A percentile compares a stretch with the other conserved stretches of the same genome.
phyloP scores from a whole-genome alignment of 495 filamentous ascomycete genomes.

The Pyronema domesticum region DNA sequence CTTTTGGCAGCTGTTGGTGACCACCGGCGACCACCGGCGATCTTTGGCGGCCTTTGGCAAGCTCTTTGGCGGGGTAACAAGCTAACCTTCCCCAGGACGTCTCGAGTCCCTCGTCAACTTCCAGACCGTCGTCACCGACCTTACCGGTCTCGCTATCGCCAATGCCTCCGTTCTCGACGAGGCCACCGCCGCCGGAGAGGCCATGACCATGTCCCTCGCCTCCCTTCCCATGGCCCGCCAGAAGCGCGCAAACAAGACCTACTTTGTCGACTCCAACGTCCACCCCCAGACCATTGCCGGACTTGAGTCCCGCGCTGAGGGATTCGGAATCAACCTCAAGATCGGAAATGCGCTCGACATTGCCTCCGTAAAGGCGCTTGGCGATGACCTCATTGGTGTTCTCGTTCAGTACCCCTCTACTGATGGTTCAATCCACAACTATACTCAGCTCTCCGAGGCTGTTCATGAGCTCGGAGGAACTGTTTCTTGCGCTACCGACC shows the following conservation, averaged over 20 bases:
- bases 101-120: slow-evolving; percentile 92
- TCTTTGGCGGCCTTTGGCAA: neutral
- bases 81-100: slow-evolving; percentile 31
- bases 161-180: slow-evolving; percentile 94
- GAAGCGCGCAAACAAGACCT: slow-evolving; percentile 61
- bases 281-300: slow-evolving; percentile 86
- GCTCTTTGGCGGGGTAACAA: neutral
- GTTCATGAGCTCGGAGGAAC: slow-evolving; percentile 67
- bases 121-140: slow-evolving; percentile 81
- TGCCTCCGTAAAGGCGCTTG: slow-evolving; percentile 44
- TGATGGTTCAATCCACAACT: slow-evolving; percentile 63
- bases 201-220: slow-evolving; percentile 87
- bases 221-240: slow-evolving; percentile 51
- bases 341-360: slow-evolving; percentile 48
- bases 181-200: slow-evolving; percentile 85
- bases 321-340: slow-evolving; percentile 71
- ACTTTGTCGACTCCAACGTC: slow-evolving; percentile 62
- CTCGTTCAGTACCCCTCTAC: slow-evolving; percentile 92
- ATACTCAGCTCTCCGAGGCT: slow-evolving; percentile 49
- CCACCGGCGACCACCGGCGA: neutral
- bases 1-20: too few species aligned
- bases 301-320: slow-evolving; percentile 72
- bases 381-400: slow-evolving; percentile 75
- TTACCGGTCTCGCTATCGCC: slow-evolving; percentile 75
- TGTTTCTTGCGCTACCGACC: slow-evolving; percentile 79